Conservation (phyloP, 2,329 filamentous ascomycete genomes). For the Dichotomopilus funicola region DNA sequence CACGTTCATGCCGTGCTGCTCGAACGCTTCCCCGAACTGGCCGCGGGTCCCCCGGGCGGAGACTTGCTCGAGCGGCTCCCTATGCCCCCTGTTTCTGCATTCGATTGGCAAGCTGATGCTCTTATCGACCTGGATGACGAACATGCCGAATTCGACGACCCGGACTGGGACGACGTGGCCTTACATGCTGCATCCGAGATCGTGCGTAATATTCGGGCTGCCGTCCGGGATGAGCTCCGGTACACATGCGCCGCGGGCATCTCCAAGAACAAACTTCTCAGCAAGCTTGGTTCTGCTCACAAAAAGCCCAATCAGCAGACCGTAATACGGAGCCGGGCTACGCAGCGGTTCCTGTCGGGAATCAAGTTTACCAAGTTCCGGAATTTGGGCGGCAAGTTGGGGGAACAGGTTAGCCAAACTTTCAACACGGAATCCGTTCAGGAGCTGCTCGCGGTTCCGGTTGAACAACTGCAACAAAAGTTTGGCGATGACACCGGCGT, state of each 20-base stretch:
- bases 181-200: conserved; percentile 86
- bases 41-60: conserved; percentile 61
- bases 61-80: conserved; percentile 67
- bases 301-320: conserved; percentile 95
- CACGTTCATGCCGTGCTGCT: conserved; percentile 73
- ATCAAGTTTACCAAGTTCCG: conserved; percentile 95
- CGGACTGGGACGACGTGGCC: conserved; percentile 93
- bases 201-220: conserved; percentile 64
- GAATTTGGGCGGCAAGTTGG: conserved; percentile 90
- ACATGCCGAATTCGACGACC: conserved; percentile 69
- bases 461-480: conserved; percentile 70
- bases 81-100: conserved; percentile 57
- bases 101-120: conserved; percentile 82
- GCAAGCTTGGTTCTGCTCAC: conserved; percentile 84
- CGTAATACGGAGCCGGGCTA: conserved; percentile 79
- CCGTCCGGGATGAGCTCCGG: conserved; percentile 61
- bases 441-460: conserved; percentile 64
- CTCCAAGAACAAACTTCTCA: conserved; percentile 87
- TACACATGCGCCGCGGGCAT: conserved; percentile 93
- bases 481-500: conserved; percentile 77
- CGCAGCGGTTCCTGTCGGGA: conserved; percentile 67
- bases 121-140: conserved; percentile 68
- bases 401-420: conserved; percentile 72
- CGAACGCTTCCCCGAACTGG: conserved; percentile 68
- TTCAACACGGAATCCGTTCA: conserved; percentile 76